Evolutionary conservation across 306 rosid species (phyloP), one percentile per base, ranked within the genome.

Genomic region (Biancaea sappan): DNA sequence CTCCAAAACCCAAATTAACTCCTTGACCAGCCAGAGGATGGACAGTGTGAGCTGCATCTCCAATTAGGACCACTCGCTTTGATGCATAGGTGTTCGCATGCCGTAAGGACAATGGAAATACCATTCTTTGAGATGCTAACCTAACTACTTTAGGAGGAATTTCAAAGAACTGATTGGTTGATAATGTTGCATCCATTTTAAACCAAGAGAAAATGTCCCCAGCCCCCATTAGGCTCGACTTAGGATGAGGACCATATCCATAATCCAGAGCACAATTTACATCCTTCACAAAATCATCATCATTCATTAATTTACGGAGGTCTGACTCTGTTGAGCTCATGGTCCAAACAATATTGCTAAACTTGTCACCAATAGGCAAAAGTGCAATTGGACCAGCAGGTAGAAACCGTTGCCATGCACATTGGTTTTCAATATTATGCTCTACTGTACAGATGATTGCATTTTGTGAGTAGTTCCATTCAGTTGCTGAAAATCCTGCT

Each of bases 21-120:
- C 97, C 97, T 88, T 90, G 98, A 76, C 97, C 98, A 57, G 96
- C 98, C 83, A 94, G 86, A 59, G 98, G 96, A 75, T 91, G 98
- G 77, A 94, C 90, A 8, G 93, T 91, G 82, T 94, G 98, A 16
- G 97, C 96, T 28, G 97, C 96, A 82, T 94, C 97, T 10, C 97
- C 97, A n/a, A 94, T 81, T 35, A 91, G 85, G 79, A 84, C 93
- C 29, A 91, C 88, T 3, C 83, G 82, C 79, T 84, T 90, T 4
- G 93, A 87, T 14, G 89, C 93, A 75, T 91, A 94, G 82, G 83
- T 37, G 32, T 80, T 89, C 32, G 94, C 96, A 76, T 91, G 98
- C 82, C 81, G 75, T 84, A 91, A 80, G 61, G 97, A 91, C 86
- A 90, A 80, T 0, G 96, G 96, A 81, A 94, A 90, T 61, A 84